Base-by-base conservation (phyloP, 2,329 filamentous ascomycete genomes). In the Magnaporthales sp. region DNA sequence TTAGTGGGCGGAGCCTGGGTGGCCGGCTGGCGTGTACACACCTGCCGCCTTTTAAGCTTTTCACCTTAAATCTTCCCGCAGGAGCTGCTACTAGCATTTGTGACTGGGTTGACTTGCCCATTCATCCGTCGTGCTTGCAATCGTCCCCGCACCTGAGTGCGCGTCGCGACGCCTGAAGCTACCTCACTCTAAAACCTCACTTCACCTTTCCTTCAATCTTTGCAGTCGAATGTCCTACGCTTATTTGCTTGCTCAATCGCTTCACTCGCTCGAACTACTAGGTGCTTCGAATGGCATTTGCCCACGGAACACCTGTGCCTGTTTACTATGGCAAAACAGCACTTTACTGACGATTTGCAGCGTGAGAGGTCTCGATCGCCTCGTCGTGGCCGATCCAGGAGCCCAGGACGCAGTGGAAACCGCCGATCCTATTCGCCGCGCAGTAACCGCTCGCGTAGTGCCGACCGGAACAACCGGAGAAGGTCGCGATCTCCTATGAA, bases 401-500 rank as follows among this genome's bases (percentile, higher is more conserved):
- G 92, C 81, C 91, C 90, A 73, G 86, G 88, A 76, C 88, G 84
- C 70, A 82, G 84, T 69, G 80, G 86, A 75, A 87, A 85, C 75
- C 90, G 91, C 75, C 89, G 91, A 72, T 93, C 91, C 65, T 93
- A 91, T 77, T 92, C 90, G 68, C 89, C 90, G 70, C 89, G 90
- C 74, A 91, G 88, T 81, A 76, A 77, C 67, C 89, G 91, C 77
- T 93, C 91, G 77, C 86, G 87, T 74, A 93, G 90, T 85, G 87
- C 91, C 82, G 89, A 92, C 73, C 89, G 91, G 76, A 88, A 89
- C 78, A 84, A 82, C 75, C 65, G 89, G 77, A 86, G 90, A 84
- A 84, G 90, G 78, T 93, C 89, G 78, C 91, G 91, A 77, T 95
- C 91, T 79, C 93, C 92, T 81, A 93, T 96, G 89, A 91, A 89